Percentiles rank a stretch among this genome's conserved stretches.
These are phyloP conservation scores for Puccinia triticina DNA, from an alignment of 1,284 basidiomycete genomes.

Conservation along the genomic window DNA sequence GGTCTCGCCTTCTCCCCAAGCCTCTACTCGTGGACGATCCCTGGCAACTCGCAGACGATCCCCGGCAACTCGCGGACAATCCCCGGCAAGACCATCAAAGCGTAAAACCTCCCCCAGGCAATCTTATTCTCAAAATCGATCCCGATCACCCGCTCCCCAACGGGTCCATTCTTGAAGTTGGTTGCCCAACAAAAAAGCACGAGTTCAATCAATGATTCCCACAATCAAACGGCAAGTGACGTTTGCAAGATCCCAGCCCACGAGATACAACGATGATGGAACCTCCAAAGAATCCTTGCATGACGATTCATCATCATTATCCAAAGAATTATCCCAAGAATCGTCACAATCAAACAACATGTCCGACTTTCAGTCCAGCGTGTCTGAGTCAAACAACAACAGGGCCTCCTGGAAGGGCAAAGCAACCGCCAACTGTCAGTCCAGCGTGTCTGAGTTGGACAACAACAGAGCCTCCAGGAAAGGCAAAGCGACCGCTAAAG, in stretches of 20 bases:
- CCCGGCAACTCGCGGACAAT: not conserved
- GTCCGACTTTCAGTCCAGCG: not conserved
- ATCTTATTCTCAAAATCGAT: not conserved
- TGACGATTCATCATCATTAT: too few species aligned
- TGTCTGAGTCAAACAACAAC: too few species aligned
- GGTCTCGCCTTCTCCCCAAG: not conserved
- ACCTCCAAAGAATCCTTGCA: not conserved
- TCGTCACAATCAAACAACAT: not conserved
- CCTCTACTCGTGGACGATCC: not conserved
- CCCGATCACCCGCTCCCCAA: not conserved
- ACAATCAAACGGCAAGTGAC: not conserved
- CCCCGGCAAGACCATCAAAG: not conserved
- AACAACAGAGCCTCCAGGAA: not conserved
- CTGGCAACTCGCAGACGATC: not conserved
- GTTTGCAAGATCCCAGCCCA: not conserved
- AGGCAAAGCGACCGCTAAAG: not conserved
- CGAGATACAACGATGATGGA: not conserved
- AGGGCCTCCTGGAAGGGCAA: too few species aligned
- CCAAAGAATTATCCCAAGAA: too few species aligned
- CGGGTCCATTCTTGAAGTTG: constrained; percentile 1
- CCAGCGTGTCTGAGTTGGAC: not conserved
- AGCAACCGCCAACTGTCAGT: not conserved
- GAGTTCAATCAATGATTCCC: not conserved
- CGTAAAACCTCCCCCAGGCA: not conserved
- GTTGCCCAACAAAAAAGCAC: not conserved